phyloP scores from a whole-genome alignment of 495 filamentous ascomycete genomes.

The Penicillium malachiteum region DNA sequence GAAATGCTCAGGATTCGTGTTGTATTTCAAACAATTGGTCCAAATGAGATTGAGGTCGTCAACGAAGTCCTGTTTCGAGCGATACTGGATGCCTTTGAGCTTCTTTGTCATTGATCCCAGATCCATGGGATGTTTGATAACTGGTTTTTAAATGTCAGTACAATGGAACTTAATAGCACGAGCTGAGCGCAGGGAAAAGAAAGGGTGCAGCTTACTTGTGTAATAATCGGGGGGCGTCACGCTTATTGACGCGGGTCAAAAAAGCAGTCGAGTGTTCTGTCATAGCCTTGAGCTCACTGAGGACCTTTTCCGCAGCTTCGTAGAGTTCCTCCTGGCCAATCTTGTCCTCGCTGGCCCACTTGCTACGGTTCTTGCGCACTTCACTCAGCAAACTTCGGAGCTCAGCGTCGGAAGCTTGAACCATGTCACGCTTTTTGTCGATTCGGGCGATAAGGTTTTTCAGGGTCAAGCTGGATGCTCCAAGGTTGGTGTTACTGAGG shows the following conservation, averaged over 20 bases:
- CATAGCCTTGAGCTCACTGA: slow-evolving; percentile 93
- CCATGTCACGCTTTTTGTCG: slow-evolving; percentile 83
- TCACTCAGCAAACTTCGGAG: slow-evolving; percentile 91
- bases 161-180: neutral
- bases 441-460: slow-evolving; percentile 96
- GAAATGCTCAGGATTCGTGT: slow-evolving; percentile 82
- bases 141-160: slow-evolving; percentile 42
- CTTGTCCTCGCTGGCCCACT: slow-evolving; percentile 98
- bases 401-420: slow-evolving; percentile 88
- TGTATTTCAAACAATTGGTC: slow-evolving; percentile 94
- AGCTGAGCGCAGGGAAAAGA: neutral
- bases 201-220: slow-evolving; percentile 56
- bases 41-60: slow-evolving; percentile 92
- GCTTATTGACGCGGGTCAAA: slow-evolving; percentile 87
- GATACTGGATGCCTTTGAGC: slow-evolving; percentile 81
- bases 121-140: slow-evolving; percentile 98
- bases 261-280: slow-evolving; percentile 96
- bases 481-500: slow-evolving; percentile 88
- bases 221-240: slow-evolving; percentile 96
- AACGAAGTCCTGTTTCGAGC: slow-evolving; percentile 93
- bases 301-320: slow-evolving; percentile 91
- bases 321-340: slow-evolving; percentile 97
- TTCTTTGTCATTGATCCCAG: slow-evolving; percentile 98
- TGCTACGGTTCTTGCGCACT: slow-evolving; percentile 94
- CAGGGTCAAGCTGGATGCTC: slow-evolving; percentile 92